Conservation (phyloP, 2,329 filamentous ascomycete species). For the Coniochaeta pulveracea region DNA sequence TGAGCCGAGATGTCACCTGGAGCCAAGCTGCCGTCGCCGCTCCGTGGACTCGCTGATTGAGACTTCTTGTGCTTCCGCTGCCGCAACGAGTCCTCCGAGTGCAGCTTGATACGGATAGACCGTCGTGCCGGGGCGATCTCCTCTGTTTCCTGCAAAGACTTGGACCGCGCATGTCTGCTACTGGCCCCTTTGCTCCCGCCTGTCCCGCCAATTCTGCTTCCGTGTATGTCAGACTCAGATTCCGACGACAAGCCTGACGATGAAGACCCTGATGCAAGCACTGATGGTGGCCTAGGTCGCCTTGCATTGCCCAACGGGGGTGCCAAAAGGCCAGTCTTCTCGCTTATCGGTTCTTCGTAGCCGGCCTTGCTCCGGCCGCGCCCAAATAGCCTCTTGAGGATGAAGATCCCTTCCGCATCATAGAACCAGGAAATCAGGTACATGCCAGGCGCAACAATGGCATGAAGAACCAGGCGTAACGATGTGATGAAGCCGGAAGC, state of each 20-base stretch:
- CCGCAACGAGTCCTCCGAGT: conserved; percentile 65
- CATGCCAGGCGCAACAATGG: conserved; percentile 66
- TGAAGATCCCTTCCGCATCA: conserved; percentile 68
- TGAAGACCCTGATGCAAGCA: conserved; percentile 36
- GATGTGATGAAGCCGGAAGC: conserved; percentile 63
- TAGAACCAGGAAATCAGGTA: conserved; percentile 78
- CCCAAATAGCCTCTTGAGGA: conserved; percentile 54
- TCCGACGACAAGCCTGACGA: conserved; percentile 63
- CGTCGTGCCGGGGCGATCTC: conserved; percentile 58
- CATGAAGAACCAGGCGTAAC: conserved; percentile 66
- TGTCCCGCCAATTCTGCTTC: conserved; percentile 5
- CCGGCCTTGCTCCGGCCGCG: conserved; percentile 31
- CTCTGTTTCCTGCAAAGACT: conserved; percentile 46
- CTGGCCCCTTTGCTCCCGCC: conserved; percentile 17
- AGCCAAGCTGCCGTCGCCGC: conserved; percentile 21
- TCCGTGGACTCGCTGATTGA: conserved; percentile 34
- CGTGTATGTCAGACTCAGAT: conserved; percentile 47
- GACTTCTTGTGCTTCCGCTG: conserved; percentile 61
- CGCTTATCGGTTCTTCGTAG: conserved; percentile 16
- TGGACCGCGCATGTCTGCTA: conserved; percentile 46
- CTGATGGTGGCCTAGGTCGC: conserved; percentile 18
- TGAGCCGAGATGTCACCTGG: conserved; percentile 58
- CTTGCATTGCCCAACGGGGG: conserved; percentile 12
- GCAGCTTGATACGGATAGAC: conserved; percentile 83
- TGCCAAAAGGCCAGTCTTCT: conserved; percentile 16